Evolutionary conservation across 164 flowering plant genomes (phyloP).

Genomic region (Liriodendron chinense): DNA sequence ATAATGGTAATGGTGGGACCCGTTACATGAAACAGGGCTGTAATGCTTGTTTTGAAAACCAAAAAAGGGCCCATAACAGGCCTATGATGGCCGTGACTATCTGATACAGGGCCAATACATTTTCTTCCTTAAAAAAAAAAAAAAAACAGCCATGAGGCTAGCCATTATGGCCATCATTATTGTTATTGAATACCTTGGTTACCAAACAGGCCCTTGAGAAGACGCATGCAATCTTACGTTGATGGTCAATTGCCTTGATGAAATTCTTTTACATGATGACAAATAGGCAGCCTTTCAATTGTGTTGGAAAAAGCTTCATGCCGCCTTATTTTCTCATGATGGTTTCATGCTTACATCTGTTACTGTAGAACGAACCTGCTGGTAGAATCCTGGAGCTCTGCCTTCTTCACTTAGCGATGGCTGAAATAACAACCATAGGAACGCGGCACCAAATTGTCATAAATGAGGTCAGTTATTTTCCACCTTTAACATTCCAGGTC

Average conservation of each 20-base stretch:
- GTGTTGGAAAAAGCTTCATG: background rate
- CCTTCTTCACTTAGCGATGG: slow-evolving; percentile 89
- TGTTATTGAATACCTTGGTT: too few species aligned
- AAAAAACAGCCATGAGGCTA: too few species aligned
- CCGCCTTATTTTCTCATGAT: background rate
- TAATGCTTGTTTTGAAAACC: too few species aligned
- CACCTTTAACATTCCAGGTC: background rate
- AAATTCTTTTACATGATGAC: background rate
- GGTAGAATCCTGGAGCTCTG: slow-evolving; percentile 82
- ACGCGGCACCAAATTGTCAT: slow-evolving; percentile 85
- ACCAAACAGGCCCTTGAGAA: background rate
- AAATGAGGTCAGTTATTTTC: slow-evolving; percentile 55
- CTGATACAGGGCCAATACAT: too few species aligned
- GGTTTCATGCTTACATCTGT: background rate
- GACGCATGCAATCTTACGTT: background rate
- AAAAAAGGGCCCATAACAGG: too few species aligned
- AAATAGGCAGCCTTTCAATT: background rate
- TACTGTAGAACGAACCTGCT: slow-evolving; percentile 60
- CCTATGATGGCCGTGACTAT: too few species aligned
- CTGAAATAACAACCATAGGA: slow-evolving; percentile 69
- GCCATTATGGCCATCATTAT: too few species aligned
- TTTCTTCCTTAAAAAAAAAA: too few species aligned
- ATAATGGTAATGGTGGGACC: too few species aligned
- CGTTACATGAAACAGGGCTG: too few species aligned
- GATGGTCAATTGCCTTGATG: background rate